Conservation (phyloP, 306 rosid genomes). For the Vigna hirtella region DNA sequence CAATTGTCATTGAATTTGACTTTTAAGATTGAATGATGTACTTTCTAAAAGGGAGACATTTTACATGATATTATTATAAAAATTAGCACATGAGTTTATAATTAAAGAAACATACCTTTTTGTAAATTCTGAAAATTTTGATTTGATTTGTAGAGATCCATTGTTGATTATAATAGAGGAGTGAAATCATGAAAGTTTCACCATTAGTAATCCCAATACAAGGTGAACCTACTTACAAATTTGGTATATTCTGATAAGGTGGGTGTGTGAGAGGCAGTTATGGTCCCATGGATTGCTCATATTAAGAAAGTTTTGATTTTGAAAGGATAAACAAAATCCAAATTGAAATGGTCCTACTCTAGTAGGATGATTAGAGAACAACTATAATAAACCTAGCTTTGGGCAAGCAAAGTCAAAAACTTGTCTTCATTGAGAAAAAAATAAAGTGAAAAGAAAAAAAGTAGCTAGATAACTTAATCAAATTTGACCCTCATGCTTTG, state of each 20-base stretch:
- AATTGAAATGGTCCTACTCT: slow-evolving; percentile 40
- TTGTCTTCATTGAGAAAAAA: slow-evolving; percentile 45
- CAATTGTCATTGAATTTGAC: neutral
- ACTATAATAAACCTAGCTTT: slow-evolving; percentile 29
- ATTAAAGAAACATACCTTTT: neutral
- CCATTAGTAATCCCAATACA: slow-evolving; percentile 27
- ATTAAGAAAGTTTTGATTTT: slow-evolving; percentile 41
- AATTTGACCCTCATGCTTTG: slow-evolving; percentile 38
- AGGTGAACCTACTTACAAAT: slow-evolving; percentile 18
- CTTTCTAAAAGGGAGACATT: neutral
- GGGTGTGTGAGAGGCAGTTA: slow-evolving; percentile 20
- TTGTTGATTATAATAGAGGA: neutral
- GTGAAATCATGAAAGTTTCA: neutral
- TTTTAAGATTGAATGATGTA: neutral
- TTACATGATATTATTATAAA: neutral
- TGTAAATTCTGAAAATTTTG: neutral
- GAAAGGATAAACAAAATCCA: slow-evolving; percentile 41
- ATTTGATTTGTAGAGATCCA: neutral
- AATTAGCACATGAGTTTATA: neutral
- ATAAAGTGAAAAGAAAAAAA: slow-evolving; percentile 27
- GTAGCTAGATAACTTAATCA: slow-evolving; percentile 34
- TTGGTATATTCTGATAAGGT: slow-evolving; percentile 21
- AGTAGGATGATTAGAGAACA: slow-evolving; percentile 27
- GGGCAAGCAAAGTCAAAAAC: slow-evolving; percentile 50
- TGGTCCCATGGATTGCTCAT: slow-evolving; percentile 22